phyloP scores from a whole-genome alignment of 2,329 filamentous ascomycete species.

The Passalora sequoiae region DNA sequence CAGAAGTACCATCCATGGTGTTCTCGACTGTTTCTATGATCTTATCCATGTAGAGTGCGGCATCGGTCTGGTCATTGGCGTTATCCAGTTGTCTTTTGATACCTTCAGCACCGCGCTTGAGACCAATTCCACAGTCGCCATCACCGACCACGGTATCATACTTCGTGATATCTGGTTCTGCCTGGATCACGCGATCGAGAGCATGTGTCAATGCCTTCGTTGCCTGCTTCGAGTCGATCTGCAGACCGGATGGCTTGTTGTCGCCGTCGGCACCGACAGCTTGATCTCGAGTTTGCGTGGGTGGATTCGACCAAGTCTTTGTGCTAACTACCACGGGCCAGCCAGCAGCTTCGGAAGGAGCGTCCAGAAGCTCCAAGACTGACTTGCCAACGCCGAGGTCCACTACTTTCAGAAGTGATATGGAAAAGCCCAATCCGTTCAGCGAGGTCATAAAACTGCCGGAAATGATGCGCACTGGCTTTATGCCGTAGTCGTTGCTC shows the following conservation, averaged over 20 bases:
- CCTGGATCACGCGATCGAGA: conserved; percentile 58
- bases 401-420: conserved; percentile 59
- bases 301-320: conserved; percentile 52
- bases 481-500: conserved; percentile 53
- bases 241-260: conserved; percentile 50
- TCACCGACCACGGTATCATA: conserved; percentile 81
- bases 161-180: conserved; percentile 60
- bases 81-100: conserved; percentile 46
- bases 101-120: conserved; percentile 79
- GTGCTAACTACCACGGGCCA: conserved; percentile 58
- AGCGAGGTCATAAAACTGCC: conserved; percentile 69
- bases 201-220: conserved; percentile 52
- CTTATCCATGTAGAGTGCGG: conserved; percentile 54
- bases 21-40: conserved; percentile 62
- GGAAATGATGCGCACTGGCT: conserved; percentile 56
- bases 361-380: conserved; percentile 64
- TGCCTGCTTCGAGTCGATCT: conserved; percentile 48
- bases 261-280: conserved; percentile 37
- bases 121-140: conserved; percentile 80
- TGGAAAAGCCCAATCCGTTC: conserved; percentile 66
- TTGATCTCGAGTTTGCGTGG: conserved; percentile 36
- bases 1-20: conserved; percentile 69
- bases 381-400: conserved; percentile 57
- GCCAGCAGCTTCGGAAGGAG: conserved; percentile 61
- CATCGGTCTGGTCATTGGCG: conserved; percentile 39